Conservation (phyloP, 306 rosid genomes). For the Fragaria iinumae region DNA sequence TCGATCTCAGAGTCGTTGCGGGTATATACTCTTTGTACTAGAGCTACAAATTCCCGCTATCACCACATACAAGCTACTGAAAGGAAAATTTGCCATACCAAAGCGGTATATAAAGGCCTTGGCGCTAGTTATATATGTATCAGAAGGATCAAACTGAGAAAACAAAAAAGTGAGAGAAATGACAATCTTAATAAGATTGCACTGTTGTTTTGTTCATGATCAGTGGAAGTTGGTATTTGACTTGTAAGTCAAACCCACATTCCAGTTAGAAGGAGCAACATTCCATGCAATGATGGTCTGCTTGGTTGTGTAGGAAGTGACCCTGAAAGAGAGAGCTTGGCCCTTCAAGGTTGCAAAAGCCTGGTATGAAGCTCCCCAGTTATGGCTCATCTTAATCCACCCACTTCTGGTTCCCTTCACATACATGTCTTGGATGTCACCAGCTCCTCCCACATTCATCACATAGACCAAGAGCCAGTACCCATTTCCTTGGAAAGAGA, state of each 20-base stretch:
- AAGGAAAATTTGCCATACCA: neutral
- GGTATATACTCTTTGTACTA: no score
- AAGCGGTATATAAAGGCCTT: conserved; percentile 6
- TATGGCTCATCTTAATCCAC: conserved; percentile 89
- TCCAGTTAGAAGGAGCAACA: conserved; percentile 72
- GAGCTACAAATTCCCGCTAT: no score
- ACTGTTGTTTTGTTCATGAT: neutral
- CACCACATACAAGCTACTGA: no score
- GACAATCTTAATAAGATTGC: neutral
- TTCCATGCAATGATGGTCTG: conserved; percentile 65
- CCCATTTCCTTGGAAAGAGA: conserved; percentile 84
- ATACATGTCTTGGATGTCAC: conserved; percentile 62
- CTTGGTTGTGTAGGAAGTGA: conserved; percentile 66
- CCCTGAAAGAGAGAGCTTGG: conserved; percentile 71
- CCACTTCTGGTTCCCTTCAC: conserved; percentile 82
- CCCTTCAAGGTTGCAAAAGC: conserved; percentile 73
- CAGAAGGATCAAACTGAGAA: conserved; percentile 1
- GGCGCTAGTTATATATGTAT: no score
- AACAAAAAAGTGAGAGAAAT: conserved; percentile 10
- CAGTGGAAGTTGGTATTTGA: conserved; percentile 53
- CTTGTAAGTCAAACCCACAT: conserved; percentile 54
- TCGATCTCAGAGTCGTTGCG: no score
- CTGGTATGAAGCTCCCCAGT: conserved; percentile 96
- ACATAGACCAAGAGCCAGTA: conserved; percentile 87
- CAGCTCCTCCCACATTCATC: conserved; percentile 96